Evolutionary conservation across 2,329 filamentous ascomycete genomes (phyloP).

Genomic region (Arthrobotrys megalospora): DNA sequence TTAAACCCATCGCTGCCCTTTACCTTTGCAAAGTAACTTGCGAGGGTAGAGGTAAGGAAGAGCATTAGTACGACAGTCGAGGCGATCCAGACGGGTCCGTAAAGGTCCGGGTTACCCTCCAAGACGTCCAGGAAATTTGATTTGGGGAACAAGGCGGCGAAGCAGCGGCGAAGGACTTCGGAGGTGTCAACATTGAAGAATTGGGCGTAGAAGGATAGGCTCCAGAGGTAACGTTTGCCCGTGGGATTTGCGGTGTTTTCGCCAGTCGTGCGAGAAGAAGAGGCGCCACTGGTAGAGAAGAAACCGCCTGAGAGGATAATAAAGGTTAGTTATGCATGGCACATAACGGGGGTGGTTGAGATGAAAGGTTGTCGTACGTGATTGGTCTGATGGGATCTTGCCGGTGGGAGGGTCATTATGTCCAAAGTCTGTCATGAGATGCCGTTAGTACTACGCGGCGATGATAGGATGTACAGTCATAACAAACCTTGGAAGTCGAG

Average conservation of each 20-base stretch:
- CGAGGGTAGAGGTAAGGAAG: conserved; percentile 95
- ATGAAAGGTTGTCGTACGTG: conserved; percentile 38
- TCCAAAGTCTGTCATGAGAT: conserved; percentile 63
- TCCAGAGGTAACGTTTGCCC: conserved; percentile 90
- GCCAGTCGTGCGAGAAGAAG: conserved; percentile 67
- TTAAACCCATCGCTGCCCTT: conserved; percentile 77
- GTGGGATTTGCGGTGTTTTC: conserved; percentile 65
- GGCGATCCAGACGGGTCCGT: conserved; percentile 95
- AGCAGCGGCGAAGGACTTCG: conserved; percentile 88
- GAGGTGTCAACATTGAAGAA: conserved; percentile 99
- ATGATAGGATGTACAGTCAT: conserved; percentile 67
- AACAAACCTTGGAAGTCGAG: conserved; percentile 96
- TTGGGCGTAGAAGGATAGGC: conserved; percentile 91
- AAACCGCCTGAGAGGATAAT: conserved; percentile 71
- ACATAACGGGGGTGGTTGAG: neutral
- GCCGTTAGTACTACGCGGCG: conserved; percentile 17
- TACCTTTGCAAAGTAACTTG: conserved; percentile 82
- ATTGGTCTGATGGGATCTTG: conserved; percentile 63
- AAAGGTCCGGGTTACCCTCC: conserved; percentile 95
- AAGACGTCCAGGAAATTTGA: conserved; percentile 97
- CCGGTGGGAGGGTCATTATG: conserved; percentile 63
- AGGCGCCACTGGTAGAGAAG: conserved; percentile 67
- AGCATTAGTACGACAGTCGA: conserved; percentile 96
- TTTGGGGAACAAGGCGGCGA: conserved; percentile 88
- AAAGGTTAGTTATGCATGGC: conserved; percentile 68